phyloP scores from a whole-genome alignment of 345 rosid genomes.

The Melaleuca quinquenervia region DNA sequence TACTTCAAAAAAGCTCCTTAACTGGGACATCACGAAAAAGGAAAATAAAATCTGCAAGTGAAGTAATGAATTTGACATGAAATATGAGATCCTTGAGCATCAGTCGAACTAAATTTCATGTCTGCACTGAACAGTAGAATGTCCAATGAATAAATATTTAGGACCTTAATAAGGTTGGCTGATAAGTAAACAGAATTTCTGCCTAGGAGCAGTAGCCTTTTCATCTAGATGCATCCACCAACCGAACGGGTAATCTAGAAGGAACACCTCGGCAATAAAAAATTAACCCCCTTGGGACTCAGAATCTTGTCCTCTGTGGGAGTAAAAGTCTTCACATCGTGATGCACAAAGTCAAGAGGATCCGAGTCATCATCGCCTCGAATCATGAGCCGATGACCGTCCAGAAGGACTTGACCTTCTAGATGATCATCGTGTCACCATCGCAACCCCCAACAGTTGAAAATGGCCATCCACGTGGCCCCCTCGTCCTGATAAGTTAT shows the following conservation, averaged over 20 bases:
- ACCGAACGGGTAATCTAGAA: background rate
- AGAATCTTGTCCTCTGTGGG: background rate
- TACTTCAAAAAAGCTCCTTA: background rate
- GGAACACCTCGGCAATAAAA: background rate
- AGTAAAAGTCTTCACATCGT: background rate
- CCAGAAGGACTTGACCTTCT: background rate
- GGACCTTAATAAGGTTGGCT: background rate
- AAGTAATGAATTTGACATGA: background rate
- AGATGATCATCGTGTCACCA: background rate
- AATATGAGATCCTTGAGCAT: background rate
- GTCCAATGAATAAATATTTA: background rate
- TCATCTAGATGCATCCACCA: background rate
- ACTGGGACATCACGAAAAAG: too few relatives aligned
- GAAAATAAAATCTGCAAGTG: too few relatives aligned
- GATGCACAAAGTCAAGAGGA: background rate
- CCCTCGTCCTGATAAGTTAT: background rate
- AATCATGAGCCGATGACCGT: background rate
- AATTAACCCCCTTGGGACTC: background rate
- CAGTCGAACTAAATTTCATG: background rate
- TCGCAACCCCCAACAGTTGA: background rate
- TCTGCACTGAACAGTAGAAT: rapidly evolving
- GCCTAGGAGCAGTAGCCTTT: background rate
- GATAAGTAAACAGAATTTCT: background rate
- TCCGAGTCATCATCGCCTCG: background rate
- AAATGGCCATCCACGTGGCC: background rate